Percentiles rank a stretch among this genome's conserved stretches.
These are phyloP conservation scores for Podaxis sp. DNA, from an alignment of 768 basidiomycete genomes.

Conservation along the genomic window DNA sequence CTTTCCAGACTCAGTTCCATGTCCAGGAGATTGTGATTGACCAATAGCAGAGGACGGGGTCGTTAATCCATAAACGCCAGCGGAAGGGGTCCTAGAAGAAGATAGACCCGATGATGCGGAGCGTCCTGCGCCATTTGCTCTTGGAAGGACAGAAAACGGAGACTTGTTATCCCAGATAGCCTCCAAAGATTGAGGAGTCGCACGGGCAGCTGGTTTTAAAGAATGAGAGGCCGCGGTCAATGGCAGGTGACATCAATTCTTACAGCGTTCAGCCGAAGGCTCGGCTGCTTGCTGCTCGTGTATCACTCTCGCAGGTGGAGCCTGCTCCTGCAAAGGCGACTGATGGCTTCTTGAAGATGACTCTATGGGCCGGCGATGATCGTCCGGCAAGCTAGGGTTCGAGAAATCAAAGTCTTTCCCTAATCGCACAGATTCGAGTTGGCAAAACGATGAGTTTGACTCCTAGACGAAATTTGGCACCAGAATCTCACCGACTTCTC, in stretches of 20 bases:
- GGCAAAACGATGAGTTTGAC: constrained; percentile 4
- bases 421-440: constrained; percentile 28
- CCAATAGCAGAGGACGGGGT: constrained; percentile 19
- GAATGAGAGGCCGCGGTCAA: not conserved
- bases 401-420: constrained; percentile 94
- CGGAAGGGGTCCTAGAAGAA: constrained; percentile 18
- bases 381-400: constrained; percentile 35
- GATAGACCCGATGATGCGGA: constrained; percentile 19
- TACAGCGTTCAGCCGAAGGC: constrained; percentile 3
- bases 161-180: constrained; percentile 85
- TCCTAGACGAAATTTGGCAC: not conserved
- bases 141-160: constrained; percentile 65
- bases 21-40: constrained; percentile 34
- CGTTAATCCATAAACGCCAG: constrained; percentile 31
- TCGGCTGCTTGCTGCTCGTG: constrained; percentile 7
- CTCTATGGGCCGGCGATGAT: constrained; percentile 16
- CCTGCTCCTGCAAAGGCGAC: constrained; percentile 21
- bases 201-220: constrained; percentile 32
- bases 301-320: constrained; percentile 19
- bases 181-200: constrained; percentile 53
- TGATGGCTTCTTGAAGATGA: constrained; percentile 22
- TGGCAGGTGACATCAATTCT: not conserved
- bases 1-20: constrained; percentile 29
- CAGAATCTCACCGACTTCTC: constrained; percentile 62
- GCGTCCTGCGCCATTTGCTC: constrained; percentile 47